Evolutionary conservation across 352 stramenopile species (phyloP).

Genomic region (Pythium dissotocum): DNA sequence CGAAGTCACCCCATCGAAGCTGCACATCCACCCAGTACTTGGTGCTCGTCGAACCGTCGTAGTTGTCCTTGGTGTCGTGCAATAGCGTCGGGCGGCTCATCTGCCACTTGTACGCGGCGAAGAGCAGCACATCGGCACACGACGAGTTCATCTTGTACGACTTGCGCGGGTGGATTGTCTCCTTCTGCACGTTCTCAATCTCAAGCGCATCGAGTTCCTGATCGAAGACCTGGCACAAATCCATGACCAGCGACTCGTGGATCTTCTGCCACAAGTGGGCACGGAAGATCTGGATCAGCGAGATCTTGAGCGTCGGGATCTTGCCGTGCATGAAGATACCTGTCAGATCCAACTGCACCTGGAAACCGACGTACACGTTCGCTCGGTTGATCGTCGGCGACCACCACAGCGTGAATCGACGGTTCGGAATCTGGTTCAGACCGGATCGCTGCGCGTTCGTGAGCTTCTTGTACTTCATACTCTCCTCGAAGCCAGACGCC

Average conservation of each 20-base stretch:
- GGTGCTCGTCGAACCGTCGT: constrained; percentile 93
- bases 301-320: constrained; percentile 99
- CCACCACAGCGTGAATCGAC: constrained; percentile 99
- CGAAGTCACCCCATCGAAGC: constrained; percentile 99
- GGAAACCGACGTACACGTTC: constrained; percentile 99
- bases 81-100: constrained; percentile 79
- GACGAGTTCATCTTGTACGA: constrained; percentile 99
- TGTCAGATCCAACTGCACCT: constrained; percentile 99
- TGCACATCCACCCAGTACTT: constrained; percentile 99
- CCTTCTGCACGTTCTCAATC: constrained; percentile 99
- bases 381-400: constrained; percentile 99
- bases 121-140: constrained; percentile 98
- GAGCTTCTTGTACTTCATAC: constrained; percentile 99
- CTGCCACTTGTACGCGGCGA: constrained; percentile 99
- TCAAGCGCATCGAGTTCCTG: constrained; percentile 99
- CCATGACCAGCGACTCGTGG: constrained; percentile 98
- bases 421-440: constrained; percentile 99
- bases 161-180: constrained; percentile 99
- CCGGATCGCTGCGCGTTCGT: constrained; percentile 99
- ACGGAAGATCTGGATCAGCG: constrained; percentile 95
- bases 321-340: constrained; percentile 99
- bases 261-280: constrained; percentile 99
- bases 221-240: constrained; percentile 98
- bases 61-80: constrained; percentile 97
- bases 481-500: constrained; percentile 93